Evolutionary conservation across 352 stramenopile species (phyloP), one percentile per base, ranked within the genome.

Genomic region (Phytophthora pinifolia): DNA sequence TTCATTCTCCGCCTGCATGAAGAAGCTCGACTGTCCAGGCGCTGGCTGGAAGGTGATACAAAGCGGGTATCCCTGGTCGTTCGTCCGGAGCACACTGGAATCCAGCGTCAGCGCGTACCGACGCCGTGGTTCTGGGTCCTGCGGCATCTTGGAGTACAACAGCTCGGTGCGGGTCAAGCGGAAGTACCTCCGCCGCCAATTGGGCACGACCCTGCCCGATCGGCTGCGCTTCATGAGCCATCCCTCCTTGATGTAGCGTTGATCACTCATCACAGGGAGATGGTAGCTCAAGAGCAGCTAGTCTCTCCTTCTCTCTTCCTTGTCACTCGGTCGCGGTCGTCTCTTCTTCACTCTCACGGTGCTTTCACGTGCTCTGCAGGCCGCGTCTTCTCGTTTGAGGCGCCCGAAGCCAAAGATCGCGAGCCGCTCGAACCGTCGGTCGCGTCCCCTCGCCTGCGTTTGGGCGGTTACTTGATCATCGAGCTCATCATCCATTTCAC

Each of bases 141-240:
- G 58, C 9, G 54, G 49, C 8, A 61, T 61, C 34, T 74, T 51
- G 49, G 70, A 86, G 64, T 91, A 91, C 51, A 79, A 41, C n/a
- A 91, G 49, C 57, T 86, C 74, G 27, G 73, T 75, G 17, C 65
- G 47, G 20, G 72, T 81, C 35, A 91, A 65, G n/a, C 77, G 79
- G 50, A 91, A 89, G 65, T 89, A 91, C 25, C 80, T 66, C 9
- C 71, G 65, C 27, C 79, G 70, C 67, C 79, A 91, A 42, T 80
- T 83, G 9, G 52, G 41, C 22, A 83, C 44, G 27, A 83, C 25
- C 29, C 54, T 65, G 39, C 59, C 56, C 20, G 54, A 41, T 20
- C 70, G 71, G 33, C 77, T 89, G 48, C 75, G 79, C 57, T 91
- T 91, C 52, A 70, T 73, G 30, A 91, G 63, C 54, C 74, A 91